Evolutionary conservation across 768 basidiomycete species (phyloP).

Genomic region (Candolleomyces eurysporus): DNA sequence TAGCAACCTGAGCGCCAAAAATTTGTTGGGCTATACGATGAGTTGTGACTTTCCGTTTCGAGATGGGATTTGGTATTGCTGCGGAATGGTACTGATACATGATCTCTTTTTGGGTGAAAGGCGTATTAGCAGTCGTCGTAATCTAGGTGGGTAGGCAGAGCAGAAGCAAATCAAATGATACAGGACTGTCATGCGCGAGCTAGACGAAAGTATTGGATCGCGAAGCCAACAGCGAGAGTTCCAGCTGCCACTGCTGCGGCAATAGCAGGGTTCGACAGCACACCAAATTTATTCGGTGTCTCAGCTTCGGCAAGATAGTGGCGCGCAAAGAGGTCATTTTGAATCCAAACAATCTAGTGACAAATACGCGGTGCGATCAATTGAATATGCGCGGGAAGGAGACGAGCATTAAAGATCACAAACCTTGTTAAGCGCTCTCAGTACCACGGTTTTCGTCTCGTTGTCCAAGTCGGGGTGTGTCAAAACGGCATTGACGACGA

Average conservation of each 20-base stretch:
- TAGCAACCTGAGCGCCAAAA: too few relatives aligned
- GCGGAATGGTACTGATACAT: too few relatives aligned
- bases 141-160: not conserved
- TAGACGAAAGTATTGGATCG: not conserved
- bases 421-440: slow-evolving; percentile 45
- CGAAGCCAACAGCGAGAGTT: not conserved
- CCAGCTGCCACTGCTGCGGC: not conserved
- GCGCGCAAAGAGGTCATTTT: slow-evolving; percentile 46
- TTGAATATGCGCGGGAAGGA: not conserved
- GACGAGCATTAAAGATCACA: not conserved
- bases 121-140: not conserved
- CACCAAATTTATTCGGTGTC: not conserved
- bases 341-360: slow-evolving; percentile 45
- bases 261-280: not conserved
- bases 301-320: slow-evolving; percentile 37
- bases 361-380: not conserved
- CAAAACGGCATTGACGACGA: slow-evolving; percentile 40
- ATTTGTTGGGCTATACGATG: too few relatives aligned
- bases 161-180: not conserved
- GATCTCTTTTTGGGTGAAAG: not conserved
- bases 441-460: slow-evolving; percentile 37
- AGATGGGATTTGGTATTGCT: too few relatives aligned
- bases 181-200: not conserved
- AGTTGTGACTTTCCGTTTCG: too few relatives aligned
- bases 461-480: slow-evolving; percentile 35